Base-by-base conservation (phyloP, 352 stramenopile genomes). In the Pythium dissotocum region DNA sequence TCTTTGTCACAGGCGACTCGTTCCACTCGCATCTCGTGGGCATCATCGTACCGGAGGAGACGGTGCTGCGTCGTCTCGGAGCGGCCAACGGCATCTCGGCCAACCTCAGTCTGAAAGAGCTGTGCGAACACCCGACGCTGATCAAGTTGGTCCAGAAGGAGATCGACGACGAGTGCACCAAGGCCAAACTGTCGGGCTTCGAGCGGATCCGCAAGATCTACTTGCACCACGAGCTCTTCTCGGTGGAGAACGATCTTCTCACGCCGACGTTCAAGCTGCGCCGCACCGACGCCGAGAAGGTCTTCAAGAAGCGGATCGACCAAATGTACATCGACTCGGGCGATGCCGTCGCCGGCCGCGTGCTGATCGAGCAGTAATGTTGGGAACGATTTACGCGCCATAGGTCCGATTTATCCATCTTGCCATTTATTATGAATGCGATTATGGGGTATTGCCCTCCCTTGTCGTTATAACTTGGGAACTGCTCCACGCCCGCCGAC, bases 241-340 rank as follows among this genome's bases (percentile, higher is more conserved):
- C 84, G 1, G 83, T 97, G 26, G 93, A 98, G 21, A 98, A 98
- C 79, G 94, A 88, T 59, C 80, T 99, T 51, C 73, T 98, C 28
- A 99, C 97, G n/a, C 96, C 97, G 9, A 99, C 97, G 2, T 98
- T 98, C 79, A 99, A 99, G 72, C 82, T 99, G 62, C 98, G 98
- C 67, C 82, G 97, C 14, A 71, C 57, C 13, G 83, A 92, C 40
- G 82, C 79, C 28, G 78, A 90, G 59, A 79, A 76, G 49, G 59
- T 61, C 44, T 92, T 93, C 62, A 81, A 90, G 60, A 79, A 60
- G 46, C 78, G 93, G 61, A 86, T 94, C 63, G 75, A 89, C 21
- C 73, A 82, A 69, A 78, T 94, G 63, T 94, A 91, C 65, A 62
- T 72, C 48, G 71, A 79, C 46, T 88, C 82, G 9, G 79, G 82